Evolutionary conservation across 768 basidiomycete species (phyloP).

Genomic region (Tulasnella sp.): DNA sequence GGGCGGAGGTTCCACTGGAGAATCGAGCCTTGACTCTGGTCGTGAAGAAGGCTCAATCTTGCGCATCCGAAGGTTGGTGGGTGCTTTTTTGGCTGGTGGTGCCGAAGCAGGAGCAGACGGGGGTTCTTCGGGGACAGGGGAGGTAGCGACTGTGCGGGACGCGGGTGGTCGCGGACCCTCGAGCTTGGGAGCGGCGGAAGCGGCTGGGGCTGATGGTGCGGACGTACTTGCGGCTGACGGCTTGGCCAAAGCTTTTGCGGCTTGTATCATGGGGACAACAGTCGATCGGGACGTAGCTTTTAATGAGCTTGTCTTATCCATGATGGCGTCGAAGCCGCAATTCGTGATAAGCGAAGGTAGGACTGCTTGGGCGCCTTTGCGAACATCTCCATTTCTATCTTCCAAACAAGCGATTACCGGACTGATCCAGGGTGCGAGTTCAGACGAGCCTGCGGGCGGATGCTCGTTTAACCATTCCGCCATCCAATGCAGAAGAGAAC

Average conservation of each 20-base stretch:
- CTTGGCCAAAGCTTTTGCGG: slow-evolving; percentile 46
- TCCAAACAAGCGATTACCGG: slow-evolving; percentile 75
- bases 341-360: slow-evolving; percentile 69
- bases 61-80: slow-evolving; percentile 65
- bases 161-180: slow-evolving; percentile 13
- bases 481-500: slow-evolving; percentile 74
- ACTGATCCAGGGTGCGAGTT: slow-evolving; percentile 65
- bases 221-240: slow-evolving; percentile 42
- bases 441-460: slow-evolving; percentile 46
- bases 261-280: slow-evolving; percentile 84
- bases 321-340: slow-evolving; percentile 78
- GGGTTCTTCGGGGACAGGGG: slow-evolving; percentile 21
- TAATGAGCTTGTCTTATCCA: slow-evolving; percentile 78
- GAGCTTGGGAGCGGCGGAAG: not conserved
- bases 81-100: slow-evolving; percentile 42
- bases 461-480: slow-evolving; percentile 69
- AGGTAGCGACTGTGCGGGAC: not conserved
- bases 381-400: slow-evolving; percentile 85
- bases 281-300: slow-evolving; percentile 88
- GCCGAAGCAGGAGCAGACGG: slow-evolving; percentile 33
- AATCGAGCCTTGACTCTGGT: slow-evolving; percentile 47
- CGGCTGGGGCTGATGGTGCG: slow-evolving; percentile 8
- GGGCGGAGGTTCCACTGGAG: slow-evolving; percentile 39
- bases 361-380: slow-evolving; percentile 83
- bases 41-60: slow-evolving; percentile 44